Base-by-base conservation (phyloP, 805 yeast species). In the Saturnispora besseyi region DNA sequence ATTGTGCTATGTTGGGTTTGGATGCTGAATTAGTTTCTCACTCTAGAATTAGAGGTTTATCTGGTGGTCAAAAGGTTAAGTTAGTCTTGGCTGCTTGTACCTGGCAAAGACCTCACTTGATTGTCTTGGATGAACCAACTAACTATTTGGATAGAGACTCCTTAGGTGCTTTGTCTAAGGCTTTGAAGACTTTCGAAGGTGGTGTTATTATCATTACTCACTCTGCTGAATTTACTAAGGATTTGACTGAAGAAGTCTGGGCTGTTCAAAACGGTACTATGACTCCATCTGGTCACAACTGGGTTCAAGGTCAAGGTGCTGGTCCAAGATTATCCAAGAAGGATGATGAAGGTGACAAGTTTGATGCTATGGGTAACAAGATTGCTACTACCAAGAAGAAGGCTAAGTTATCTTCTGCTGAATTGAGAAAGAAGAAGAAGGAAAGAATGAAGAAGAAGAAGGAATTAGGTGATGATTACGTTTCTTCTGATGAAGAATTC, bases 311-410 rank as follows among this genome's bases (percentile, higher is more conserved):
- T 77, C 99, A 93, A 82, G 99, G 99, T 80, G 65, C 96, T 71
- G 99, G 99, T 80, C 99, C 99, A 77, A 90, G 99, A 85, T 75
- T 93, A 57, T 93, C 87, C 73, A 84, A 90, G 88, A 90, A 91
- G 81, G 64, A 86, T 55, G 97, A 79, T 55, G 91, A 90, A 76
- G 99, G 85, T 73, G 98, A 91, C 74, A 87, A 90, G 78, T 91
- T 93, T 79, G 99, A 93, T 78, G 99, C 98, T 68, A 88, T 93
- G 95, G 99, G 99, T 81, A 93, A 93, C 96, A 93, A 93, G 95
- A 82, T 93, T 75, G 90, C 88, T 68, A 77, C 86, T 72, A 87
- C 79, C 73, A 87, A 89, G 86, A 93, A 93, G 95, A 90, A 86
- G 84, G 79, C 81, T 75, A 93, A 93, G 87, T 81, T 93, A 70